phyloP scores from a whole-genome alignment of 2,329 filamentous ascomycete species.

The Paracamarosporium sp. region DNA sequence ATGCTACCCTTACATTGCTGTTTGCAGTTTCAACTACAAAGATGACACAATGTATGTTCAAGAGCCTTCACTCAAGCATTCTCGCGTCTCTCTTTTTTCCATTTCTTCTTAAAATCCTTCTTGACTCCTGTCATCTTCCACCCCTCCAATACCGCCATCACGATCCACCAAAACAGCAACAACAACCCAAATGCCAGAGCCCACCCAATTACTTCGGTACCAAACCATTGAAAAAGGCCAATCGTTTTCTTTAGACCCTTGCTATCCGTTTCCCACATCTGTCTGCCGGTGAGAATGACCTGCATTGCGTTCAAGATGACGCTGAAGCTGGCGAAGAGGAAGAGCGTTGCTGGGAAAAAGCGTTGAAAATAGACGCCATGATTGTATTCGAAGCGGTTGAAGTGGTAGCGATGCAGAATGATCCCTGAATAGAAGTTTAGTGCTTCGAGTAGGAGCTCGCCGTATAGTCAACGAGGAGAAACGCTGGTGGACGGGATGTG shows the following conservation, averaged over 20 bases:
- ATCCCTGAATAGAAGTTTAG: slow-evolving; percentile 29
- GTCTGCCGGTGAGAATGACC: slow-evolving; percentile 22
- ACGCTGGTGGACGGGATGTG: slow-evolving; percentile 13
- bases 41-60: too few species aligned
- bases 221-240: slow-evolving; percentile 22
- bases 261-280: slow-evolving; percentile 22
- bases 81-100: slow-evolving; percentile 7
- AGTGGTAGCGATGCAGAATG: slow-evolving; percentile 22
- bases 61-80: too few species aligned
- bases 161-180: slow-evolving; percentile 28
- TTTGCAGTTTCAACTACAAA: too few species aligned
- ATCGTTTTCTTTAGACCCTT: slow-evolving; percentile 20
- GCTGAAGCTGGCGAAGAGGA: slow-evolving; percentile 27
- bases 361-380: slow-evolving; percentile 23
- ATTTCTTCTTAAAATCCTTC: slow-evolving; percentile 15
- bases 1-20: too few species aligned
- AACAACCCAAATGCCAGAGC: slow-evolving; percentile 23
- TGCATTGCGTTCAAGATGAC: slow-evolving; percentile 30
- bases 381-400: slow-evolving; percentile 25
- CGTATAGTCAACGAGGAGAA: slow-evolving; percentile 23
- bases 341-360: slow-evolving; percentile 24
- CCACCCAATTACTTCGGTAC: slow-evolving; percentile 23
- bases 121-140: slow-evolving; percentile 14
- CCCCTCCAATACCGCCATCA: slow-evolving; percentile 17
- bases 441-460: slow-evolving; percentile 21